phyloP scores from a whole-genome alignment of 2,329 filamentous ascomycete genomes.

The Alternaria angustiovoidea region DNA sequence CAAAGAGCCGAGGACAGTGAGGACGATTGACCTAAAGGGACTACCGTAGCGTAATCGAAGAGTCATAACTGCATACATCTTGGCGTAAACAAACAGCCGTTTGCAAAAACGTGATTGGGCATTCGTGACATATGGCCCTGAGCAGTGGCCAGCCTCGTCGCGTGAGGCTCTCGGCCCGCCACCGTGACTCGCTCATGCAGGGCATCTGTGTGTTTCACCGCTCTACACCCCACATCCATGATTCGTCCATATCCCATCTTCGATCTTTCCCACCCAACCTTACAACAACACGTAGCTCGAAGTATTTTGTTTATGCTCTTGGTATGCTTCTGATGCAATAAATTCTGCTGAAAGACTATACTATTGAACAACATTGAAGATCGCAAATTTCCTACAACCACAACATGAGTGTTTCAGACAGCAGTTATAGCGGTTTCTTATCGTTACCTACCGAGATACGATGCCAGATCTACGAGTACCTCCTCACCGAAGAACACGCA shows the following conservation, averaged over 20 bases:
- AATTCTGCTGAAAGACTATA: not conserved
- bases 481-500: constrained; percentile 45
- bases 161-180: constrained; percentile 19
- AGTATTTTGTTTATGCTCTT: constrained; percentile 4
- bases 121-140: not conserved
- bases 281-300: constrained; percentile 13
- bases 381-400: not conserved
- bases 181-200: constrained; percentile 24
- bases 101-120: constrained; percentile 17
- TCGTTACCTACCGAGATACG: constrained; percentile 52
- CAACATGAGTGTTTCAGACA: constrained; percentile 5
- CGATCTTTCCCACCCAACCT: constrained; percentile 1
- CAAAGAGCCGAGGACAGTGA: constrained; percentile 51
- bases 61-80: constrained; percentile 8
- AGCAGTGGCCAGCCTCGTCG: constrained; percentile 18
- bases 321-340: constrained; percentile 9
- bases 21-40: constrained; percentile 34
- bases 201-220: constrained; percentile 25
- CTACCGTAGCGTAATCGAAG: constrained; percentile 2
- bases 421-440: constrained; percentile 26
- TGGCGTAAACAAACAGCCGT: constrained; percentile 17
- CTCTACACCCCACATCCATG: constrained; percentile 17
- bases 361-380: not conserved
- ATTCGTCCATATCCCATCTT: constrained; percentile 17
- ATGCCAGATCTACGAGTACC: constrained; percentile 53